Conservation (phyloP, 805 yeast species). For the Nakazawaea ishiwadae region DNA sequence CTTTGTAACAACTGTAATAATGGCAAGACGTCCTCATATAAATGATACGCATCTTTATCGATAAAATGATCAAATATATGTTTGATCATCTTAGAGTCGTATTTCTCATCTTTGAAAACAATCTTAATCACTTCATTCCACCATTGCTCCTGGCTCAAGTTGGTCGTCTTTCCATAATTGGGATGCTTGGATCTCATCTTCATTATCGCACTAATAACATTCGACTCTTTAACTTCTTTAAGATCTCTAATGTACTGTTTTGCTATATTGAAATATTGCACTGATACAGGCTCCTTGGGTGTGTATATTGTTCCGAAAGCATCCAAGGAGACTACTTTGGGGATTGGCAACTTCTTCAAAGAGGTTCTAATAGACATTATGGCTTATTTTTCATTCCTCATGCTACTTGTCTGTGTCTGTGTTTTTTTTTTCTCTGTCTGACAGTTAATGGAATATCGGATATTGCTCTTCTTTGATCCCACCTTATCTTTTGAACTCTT, state of each 20-base stretch:
- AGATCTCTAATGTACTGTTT: constrained; percentile 35
- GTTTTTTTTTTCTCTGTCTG: too few relatives aligned
- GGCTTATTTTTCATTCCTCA: background rate
- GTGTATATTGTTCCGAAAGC: constrained; percentile 64
- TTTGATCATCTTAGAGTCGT: constrained; percentile 30
- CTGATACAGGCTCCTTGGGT: constrained; percentile 48
- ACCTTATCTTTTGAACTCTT: too few relatives aligned
- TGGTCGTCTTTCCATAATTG: constrained; percentile 51
- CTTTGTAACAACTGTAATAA: constrained; percentile 31
- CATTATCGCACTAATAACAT: constrained; percentile 30
- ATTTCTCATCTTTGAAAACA: constrained; percentile 32
- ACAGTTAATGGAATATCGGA: too few relatives aligned
- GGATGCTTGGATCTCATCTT: constrained; percentile 40
- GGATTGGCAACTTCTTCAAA: constrained; percentile 18
- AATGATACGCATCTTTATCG: constrained; percentile 44
- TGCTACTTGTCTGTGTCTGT: too few relatives aligned
- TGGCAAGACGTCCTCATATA: constrained; percentile 50
- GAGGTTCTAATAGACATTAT: background rate
- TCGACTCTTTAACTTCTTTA: constrained; percentile 19
- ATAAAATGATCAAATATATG: constrained; percentile 46
- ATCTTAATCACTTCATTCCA: constrained; percentile 49
- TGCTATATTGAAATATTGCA: constrained; percentile 50
- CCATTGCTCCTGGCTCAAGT: constrained; percentile 40
- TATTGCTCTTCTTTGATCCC: too few relatives aligned
- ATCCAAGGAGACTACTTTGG: constrained; percentile 56